Percentiles rank a stretch among this genome's conserved stretches.
Evolutionary conservation across 2,329 filamentous ascomycete genomes (phyloP).

Genomic region (Alternaria gansuensis): DNA sequence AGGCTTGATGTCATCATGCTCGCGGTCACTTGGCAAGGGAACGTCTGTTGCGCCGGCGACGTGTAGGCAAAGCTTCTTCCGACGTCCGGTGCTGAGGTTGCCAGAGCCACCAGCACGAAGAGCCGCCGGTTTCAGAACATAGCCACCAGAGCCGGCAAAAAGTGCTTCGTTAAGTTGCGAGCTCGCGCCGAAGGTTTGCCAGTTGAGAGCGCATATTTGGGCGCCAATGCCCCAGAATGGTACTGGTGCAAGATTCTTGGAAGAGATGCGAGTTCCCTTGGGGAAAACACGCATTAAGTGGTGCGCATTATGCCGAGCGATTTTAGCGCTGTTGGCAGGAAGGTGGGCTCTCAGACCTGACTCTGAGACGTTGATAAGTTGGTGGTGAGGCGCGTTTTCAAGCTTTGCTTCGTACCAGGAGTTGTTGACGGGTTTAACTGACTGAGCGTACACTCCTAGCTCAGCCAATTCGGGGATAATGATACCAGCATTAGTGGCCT

Average conservation of each 20-base stretch:
- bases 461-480: slow-evolving; percentile 72
- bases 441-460: slow-evolving; percentile 74
- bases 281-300: slow-evolving; percentile 76
- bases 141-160: slow-evolving; percentile 71
- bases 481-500: slow-evolving; percentile 56
- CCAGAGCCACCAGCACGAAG: slow-evolving; percentile 66
- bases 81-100: slow-evolving; percentile 56
- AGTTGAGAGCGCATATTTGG: slow-evolving; percentile 75
- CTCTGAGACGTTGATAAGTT: slow-evolving; percentile 75
- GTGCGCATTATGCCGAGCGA: slow-evolving; percentile 68
- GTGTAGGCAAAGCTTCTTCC: slow-evolving; percentile 64
- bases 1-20: slow-evolving; percentile 63
- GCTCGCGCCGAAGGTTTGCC: slow-evolving; percentile 71
- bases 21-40: slow-evolving; percentile 62
- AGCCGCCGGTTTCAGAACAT: slow-evolving; percentile 69
- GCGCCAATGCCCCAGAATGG: slow-evolving; percentile 73
- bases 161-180: slow-evolving; percentile 75
- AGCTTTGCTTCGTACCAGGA: slow-evolving; percentile 68
- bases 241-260: slow-evolving; percentile 69
- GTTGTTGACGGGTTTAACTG: slow-evolving; percentile 71
- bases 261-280: slow-evolving; percentile 73
- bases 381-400: slow-evolving; percentile 65
- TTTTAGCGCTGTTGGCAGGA: slow-evolving; percentile 58
- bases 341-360: slow-evolving; percentile 64
- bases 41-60: slow-evolving; percentile 70